phyloP scores from a whole-genome alignment of 371 early-diverging fungal genomes.

The Capniomyces stellatus region DNA sequence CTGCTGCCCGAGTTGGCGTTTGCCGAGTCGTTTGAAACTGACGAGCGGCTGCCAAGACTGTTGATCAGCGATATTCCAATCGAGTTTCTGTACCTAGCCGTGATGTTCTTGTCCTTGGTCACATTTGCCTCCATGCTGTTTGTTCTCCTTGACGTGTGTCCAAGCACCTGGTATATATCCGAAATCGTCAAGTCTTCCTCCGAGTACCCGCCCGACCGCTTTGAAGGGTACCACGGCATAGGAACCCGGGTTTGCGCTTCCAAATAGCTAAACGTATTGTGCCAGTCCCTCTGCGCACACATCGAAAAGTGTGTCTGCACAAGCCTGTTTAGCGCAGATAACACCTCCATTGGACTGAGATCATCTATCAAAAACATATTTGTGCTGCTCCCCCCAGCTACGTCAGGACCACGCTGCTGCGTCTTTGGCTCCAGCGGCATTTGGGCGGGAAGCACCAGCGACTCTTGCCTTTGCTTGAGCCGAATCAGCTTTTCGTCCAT shows the following conservation, averaged over 20 bases:
- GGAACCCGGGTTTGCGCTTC: constrained; percentile 51
- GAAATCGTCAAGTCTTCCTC: constrained; percentile 42
- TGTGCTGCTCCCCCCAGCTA: not conserved
- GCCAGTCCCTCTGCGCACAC: constrained; percentile 51
- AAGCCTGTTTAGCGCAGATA: constrained; percentile 20
- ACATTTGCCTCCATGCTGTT: not conserved
- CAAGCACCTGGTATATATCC: constrained; percentile 43
- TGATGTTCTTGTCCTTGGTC: not conserved
- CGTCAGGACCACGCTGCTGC: not conserved
- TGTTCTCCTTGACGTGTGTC: constrained; percentile 16
- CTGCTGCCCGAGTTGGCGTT: constrained; percentile 5
- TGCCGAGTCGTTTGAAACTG: too few relatives aligned
- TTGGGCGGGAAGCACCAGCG: not conserved
- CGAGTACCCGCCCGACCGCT: constrained; percentile 16
- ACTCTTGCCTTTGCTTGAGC: not conserved
- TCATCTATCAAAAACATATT: not conserved
- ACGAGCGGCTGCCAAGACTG: not conserved
- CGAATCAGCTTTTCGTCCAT: not conserved
- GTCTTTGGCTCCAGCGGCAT: not conserved
- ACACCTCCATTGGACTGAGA: constrained; percentile 1
- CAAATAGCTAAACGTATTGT: constrained; percentile 42
- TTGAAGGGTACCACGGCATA: constrained; percentile 53
- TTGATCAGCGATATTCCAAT: not conserved
- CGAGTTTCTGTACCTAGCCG: constrained; percentile 4
- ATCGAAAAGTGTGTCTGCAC: constrained; percentile 33